phyloP scores from a whole-genome alignment of 805 yeast species.

The Clavispora phyllophila region DNA sequence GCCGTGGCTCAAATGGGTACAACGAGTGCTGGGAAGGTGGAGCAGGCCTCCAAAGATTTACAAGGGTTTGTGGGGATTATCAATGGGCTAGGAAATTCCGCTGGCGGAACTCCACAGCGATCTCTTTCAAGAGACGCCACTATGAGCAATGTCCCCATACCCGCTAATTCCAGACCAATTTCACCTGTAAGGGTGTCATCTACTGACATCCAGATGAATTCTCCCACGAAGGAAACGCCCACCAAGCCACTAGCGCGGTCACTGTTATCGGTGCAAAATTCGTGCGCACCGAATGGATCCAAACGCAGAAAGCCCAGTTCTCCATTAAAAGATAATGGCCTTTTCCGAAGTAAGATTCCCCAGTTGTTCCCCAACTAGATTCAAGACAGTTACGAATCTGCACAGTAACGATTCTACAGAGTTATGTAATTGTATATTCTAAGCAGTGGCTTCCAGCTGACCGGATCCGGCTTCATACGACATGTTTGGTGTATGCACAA shows the following conservation, averaged over 20 bases:
- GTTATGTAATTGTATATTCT: background rate
- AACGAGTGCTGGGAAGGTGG: background rate
- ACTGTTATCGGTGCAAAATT: background rate
- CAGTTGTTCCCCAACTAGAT: slow-evolving; percentile 4
- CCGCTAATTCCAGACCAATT: too few species aligned
- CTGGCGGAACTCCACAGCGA: background rate
- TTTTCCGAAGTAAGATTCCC: slow-evolving; percentile 9
- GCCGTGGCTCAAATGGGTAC: background rate
- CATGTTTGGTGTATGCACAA: background rate
- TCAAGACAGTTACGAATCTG: background rate
- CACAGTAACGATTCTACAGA: too few species aligned
- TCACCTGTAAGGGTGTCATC: too few species aligned
- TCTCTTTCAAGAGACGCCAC: background rate
- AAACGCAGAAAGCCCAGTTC: slow-evolving; percentile 9
- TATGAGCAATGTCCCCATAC: too few species aligned
- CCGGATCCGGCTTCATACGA: background rate
- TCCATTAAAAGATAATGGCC: slow-evolving; percentile 5
- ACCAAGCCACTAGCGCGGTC: background rate
- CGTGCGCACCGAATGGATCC: background rate
- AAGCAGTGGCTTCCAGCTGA: too few species aligned
- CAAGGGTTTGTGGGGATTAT: background rate
- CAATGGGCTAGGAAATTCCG: background rate
- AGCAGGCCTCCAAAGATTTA: background rate
- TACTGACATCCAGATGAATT: too few species aligned
- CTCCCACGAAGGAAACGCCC: background rate